Conservation (phyloP, 352 stramenopile species). For the Phytophthora litchii region DNA sequence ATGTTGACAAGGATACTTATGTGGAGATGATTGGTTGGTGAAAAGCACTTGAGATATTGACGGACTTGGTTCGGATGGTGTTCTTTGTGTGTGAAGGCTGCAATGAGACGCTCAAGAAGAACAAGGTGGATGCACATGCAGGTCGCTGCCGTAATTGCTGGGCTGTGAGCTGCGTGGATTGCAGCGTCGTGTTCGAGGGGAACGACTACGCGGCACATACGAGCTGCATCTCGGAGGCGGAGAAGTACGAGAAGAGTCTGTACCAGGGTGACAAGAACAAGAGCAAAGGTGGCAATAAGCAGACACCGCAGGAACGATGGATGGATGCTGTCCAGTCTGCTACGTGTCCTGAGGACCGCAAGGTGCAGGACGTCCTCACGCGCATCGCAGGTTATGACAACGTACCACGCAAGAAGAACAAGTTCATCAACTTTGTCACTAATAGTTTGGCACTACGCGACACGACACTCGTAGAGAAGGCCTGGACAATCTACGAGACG, state of each 20-base stretch:
- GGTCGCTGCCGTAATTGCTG: slow-evolving; percentile 88
- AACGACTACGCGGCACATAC: slow-evolving; percentile 90
- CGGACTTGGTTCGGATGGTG: slow-evolving; percentile 48
- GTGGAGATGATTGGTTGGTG: not conserved
- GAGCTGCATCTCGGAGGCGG: slow-evolving; percentile 93
- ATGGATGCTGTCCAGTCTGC: slow-evolving; percentile 72
- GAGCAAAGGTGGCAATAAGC: slow-evolving; percentile 63
- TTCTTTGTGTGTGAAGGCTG: slow-evolving; percentile 90
- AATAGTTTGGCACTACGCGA: slow-evolving; percentile 80
- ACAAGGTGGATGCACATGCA: slow-evolving; percentile 91
- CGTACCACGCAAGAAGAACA: slow-evolving; percentile 93
- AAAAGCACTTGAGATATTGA: slow-evolving; percentile 10
- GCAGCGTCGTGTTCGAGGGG: slow-evolving; percentile 89
- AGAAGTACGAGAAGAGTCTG: slow-evolving; percentile 93
- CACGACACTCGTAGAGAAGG: slow-evolving; percentile 52
- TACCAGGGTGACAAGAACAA: slow-evolving; percentile 77
- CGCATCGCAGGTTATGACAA: slow-evolving; percentile 88
- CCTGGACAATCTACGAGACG: slow-evolving; percentile 78
- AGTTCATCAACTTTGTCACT: slow-evolving; percentile 93
- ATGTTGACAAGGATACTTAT: no score
- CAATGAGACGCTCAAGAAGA: slow-evolving; percentile 95
- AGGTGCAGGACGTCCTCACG: slow-evolving; percentile 72
- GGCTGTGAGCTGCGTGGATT: slow-evolving; percentile 94
- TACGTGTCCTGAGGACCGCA: slow-evolving; percentile 51
- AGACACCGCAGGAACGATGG: slow-evolving; percentile 90